These are phyloP conservation scores for Immersiporthe knoxdaviesiana DNA, from an alignment of 2,329 filamentous ascomycete genomes.

Conservation along the genomic window DNA sequence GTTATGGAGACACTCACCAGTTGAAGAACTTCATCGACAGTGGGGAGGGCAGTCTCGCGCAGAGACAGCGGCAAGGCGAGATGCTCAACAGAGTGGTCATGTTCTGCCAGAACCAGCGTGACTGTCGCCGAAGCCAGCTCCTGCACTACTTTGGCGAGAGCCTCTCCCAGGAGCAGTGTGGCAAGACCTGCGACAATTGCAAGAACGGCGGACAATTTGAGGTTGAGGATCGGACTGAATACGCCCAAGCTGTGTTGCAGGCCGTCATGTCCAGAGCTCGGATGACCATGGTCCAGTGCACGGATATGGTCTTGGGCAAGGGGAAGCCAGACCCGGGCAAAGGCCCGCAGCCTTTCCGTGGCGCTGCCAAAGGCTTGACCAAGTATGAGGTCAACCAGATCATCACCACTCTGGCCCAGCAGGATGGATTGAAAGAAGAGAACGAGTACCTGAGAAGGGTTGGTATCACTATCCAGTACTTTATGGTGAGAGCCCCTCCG, in stretches of 20 bases:
- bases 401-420: conserved; percentile 74
- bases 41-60: conserved; percentile 74
- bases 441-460: conserved; percentile 50
- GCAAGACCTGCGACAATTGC: conserved; percentile 86
- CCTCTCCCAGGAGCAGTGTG: conserved; percentile 74
- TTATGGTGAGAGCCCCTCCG: conserved; percentile 61
- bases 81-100: conserved; percentile 86
- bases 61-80: conserved; percentile 80
- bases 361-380: conserved; percentile 69
- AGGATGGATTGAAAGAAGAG: conserved; percentile 73
- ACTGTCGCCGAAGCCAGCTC: conserved; percentile 86
- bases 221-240: conserved; percentile 73
- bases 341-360: conserved; percentile 57
- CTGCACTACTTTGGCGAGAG: conserved; percentile 92
- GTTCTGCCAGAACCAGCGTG: conserved; percentile 86
- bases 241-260: conserved; percentile 71
- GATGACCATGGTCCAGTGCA: conserved; percentile 77
- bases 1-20: conserved; percentile 73
- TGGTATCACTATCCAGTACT: conserved; percentile 76
- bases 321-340: conserved; percentile 62
- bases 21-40: conserved; percentile 81
- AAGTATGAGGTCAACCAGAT: conserved; percentile 80
- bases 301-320: conserved; percentile 80
- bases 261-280: conserved; percentile 65
- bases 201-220: conserved; percentile 72